A percentile compares a stretch with the other conserved stretches of the same genome.
Conservation (phyloP, 1,139 yeast genomes). For the Hanseniaspora gamundiae region DNA sequence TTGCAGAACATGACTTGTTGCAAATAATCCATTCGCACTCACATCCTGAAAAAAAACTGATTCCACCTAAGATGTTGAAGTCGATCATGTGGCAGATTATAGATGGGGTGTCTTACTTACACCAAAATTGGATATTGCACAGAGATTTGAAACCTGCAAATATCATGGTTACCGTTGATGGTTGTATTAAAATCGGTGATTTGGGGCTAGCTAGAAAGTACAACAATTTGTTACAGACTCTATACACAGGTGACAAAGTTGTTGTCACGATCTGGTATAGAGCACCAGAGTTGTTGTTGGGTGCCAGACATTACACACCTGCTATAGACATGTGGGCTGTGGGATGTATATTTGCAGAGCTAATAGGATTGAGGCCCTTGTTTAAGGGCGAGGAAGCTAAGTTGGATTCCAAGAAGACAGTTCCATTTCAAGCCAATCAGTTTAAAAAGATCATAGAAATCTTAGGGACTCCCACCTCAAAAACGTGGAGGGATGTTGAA, state of each 20-base stretch:
- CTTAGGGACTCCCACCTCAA: slow-evolving; percentile 71
- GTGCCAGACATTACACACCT: slow-evolving; percentile 89
- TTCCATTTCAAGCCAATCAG: slow-evolving; percentile 90
- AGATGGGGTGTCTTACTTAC: slow-evolving; percentile 83
- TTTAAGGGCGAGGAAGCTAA: slow-evolving; percentile 98
- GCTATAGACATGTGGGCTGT: slow-evolving; percentile 96
- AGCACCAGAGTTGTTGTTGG: slow-evolving; percentile 85
- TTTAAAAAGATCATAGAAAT: slow-evolving; percentile 82
- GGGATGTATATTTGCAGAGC: slow-evolving; percentile 90
- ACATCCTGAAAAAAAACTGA: slow-evolving; percentile 71
- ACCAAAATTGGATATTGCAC: slow-evolving; percentile 92
- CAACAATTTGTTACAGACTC: slow-evolving; percentile 76
- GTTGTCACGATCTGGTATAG: slow-evolving; percentile 98
- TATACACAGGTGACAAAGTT: slow-evolving; percentile 90
- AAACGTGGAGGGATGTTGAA: slow-evolving; percentile 64
- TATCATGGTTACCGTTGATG: slow-evolving; percentile 85
- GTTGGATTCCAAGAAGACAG: slow-evolving; percentile 81
- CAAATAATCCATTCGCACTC: slow-evolving; percentile 92
- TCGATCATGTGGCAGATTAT: slow-evolving; percentile 85
- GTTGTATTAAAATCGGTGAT: slow-evolving; percentile 91
- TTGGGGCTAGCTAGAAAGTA: slow-evolving; percentile 88
- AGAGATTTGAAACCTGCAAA: slow-evolving; percentile 96
- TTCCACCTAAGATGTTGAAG: slow-evolving; percentile 66
- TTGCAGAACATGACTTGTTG: slow-evolving; percentile 86
- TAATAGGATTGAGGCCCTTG: slow-evolving; percentile 77